These are phyloP conservation scores for Rhizopus arrhizus DNA, from an alignment of 371 early-diverging fungal species.

Conservation along the genomic window DNA sequence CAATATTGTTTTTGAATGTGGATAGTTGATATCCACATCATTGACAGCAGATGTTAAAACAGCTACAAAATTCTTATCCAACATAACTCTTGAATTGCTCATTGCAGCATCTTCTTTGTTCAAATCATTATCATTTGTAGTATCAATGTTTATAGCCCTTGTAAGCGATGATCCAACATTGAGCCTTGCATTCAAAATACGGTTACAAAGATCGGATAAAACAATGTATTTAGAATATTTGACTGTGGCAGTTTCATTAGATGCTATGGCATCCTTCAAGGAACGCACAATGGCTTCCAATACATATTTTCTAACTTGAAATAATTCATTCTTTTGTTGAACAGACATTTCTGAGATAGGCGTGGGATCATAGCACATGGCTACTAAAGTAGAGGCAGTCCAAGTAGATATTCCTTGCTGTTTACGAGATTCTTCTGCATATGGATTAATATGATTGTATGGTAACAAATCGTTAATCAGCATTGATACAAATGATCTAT, in stretches of 20 bases:
- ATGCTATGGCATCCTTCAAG: conserved; percentile 62
- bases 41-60: conserved; percentile 77
- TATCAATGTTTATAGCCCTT: conserved; percentile 6
- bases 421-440: conserved; percentile 57
- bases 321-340: conserved; percentile 57
- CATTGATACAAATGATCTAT: conserved; percentile 50
- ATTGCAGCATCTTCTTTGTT: conserved; percentile 60
- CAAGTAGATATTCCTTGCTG: conserved; percentile 69
- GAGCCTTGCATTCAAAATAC: conserved; percentile 64
- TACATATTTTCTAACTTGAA: conserved; percentile 67
- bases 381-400: conserved; percentile 63
- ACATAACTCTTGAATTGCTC: conserved; percentile 78
- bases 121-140: neutral
- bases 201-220: conserved; percentile 73
- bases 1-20: conserved; percentile 75
- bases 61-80: conserved; percentile 88
- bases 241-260: conserved; percentile 55
- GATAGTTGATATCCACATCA: conserved; percentile 90
- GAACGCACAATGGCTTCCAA: conserved; percentile 65
- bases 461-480: conserved; percentile 68
- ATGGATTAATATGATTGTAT: conserved; percentile 54
- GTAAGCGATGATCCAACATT: conserved; percentile 29
- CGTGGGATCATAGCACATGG: conserved; percentile 54
- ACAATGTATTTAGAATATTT: conserved; percentile 73
- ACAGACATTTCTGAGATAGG: conserved; percentile 52